phyloP scores from a whole-genome alignment of 352 stramenopile genomes.

The Ochromonadaceae sp. region DNA sequence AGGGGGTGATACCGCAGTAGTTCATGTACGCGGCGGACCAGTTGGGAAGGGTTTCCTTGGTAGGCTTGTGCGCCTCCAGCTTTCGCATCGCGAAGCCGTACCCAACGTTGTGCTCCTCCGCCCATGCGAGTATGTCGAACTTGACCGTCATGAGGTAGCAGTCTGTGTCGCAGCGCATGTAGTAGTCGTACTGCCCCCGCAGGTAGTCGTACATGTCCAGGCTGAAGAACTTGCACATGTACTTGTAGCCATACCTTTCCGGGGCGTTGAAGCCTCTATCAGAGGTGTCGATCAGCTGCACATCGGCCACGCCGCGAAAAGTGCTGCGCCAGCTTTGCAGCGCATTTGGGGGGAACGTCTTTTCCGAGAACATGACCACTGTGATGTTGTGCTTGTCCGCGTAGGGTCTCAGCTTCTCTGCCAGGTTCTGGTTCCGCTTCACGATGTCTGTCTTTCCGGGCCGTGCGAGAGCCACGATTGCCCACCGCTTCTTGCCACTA shows the following conservation, averaged over 20 bases:
- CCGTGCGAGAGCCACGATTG: not conserved
- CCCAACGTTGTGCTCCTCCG: not conserved
- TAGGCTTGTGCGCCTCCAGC: not conserved
- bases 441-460: not conserved
- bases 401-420: not conserved
- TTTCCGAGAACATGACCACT: not conserved
- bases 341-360: not conserved
- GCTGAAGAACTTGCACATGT: constrained; percentile 6
- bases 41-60: not conserved
- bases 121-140: not conserved
- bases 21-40: not conserved
- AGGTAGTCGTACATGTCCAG: constrained; percentile 8
- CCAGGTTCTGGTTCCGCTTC: not conserved
- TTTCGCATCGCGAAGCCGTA: not conserved
- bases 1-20: not conserved
- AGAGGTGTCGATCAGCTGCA: not conserved
- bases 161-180: not conserved
- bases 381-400: not conserved
- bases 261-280: not conserved
- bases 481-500: no score
- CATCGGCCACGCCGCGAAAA: not conserved
- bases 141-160: not conserved
- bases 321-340: not conserved
- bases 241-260: not conserved
- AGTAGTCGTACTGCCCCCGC: constrained; percentile 5